Conservation (phyloP, 805 yeast genomes). For the Candida boidinii region DNA sequence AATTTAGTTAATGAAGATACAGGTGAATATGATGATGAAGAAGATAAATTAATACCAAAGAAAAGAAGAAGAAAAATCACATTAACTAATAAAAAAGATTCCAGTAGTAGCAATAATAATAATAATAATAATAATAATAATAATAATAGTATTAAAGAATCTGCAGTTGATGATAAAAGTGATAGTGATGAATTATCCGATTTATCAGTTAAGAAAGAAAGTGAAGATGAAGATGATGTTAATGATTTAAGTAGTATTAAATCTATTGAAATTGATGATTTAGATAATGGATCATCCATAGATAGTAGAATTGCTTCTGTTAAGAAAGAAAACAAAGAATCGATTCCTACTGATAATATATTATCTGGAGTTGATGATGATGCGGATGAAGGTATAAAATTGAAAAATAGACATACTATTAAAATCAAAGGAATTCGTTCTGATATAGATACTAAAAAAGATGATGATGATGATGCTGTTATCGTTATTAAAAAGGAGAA, state of each 20-base stretch:
- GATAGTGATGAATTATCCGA: slow-evolving; percentile 4
- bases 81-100: slow-evolving; percentile 13
- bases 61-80: slow-evolving; percentile 13
- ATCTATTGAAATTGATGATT: slow-evolving; percentile 2
- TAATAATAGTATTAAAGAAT: slow-evolving; percentile 1
- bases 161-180: slow-evolving; percentile 4
- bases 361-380: slow-evolving; percentile 4
- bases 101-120: too few relatives aligned
- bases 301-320: too few relatives aligned
- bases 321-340: not conserved
- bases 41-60: slow-evolving; percentile 9
- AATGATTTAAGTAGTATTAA: slow-evolving; percentile 5
- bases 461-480: slow-evolving; percentile 1
- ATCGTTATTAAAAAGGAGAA: slow-evolving; percentile 1
- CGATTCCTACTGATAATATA: slow-evolving; percentile 1
- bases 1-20: slow-evolving; percentile 21
- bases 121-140: too few relatives aligned
- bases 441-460: slow-evolving; percentile 2
- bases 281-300: not conserved
- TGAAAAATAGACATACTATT: not conserved
- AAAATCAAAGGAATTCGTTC: not conserved
- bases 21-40: slow-evolving; percentile 6
- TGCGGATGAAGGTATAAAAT: slow-evolving; percentile 9
- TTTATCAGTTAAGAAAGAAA: slow-evolving; percentile 3
- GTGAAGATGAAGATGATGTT: slow-evolving; percentile 1